phyloP scores from a whole-genome alignment of 208 protist genomes.

The Trichomonas vaginalis region DNA sequence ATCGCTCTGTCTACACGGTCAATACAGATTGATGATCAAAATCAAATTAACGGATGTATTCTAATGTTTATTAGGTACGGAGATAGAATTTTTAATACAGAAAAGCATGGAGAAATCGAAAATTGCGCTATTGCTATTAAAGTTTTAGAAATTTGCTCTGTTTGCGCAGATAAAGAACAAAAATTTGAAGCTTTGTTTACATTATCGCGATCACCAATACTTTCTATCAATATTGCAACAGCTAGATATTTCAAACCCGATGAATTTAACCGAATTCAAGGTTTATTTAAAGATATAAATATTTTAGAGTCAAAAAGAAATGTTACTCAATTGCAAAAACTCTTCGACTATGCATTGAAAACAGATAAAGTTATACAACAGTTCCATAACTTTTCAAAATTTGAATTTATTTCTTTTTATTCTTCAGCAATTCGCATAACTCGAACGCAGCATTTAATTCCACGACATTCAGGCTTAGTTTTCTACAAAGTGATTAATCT shows the following conservation, averaged over 20 bases:
- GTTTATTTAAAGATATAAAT: background rate
- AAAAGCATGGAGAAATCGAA: background rate
- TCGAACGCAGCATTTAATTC: background rate
- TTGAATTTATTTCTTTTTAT: background rate
- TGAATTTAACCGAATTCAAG: background rate
- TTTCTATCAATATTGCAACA: background rate
- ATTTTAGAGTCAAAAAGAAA: background rate
- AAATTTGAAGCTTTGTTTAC: background rate
- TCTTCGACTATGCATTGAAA: background rate
- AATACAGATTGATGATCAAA: background rate
- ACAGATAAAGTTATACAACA: background rate
- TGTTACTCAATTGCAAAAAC: background rate
- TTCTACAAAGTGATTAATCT: background rate
- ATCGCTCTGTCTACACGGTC: background rate
- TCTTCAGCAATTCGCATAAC: background rate
- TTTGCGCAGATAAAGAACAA: background rate
- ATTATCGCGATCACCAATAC: background rate
- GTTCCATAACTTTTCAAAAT: background rate
- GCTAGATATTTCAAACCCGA: background rate
- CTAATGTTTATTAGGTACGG: background rate
- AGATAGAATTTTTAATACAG: background rate
- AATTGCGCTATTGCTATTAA: background rate
- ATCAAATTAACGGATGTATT: background rate
- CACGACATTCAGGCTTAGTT: too few relatives aligned
- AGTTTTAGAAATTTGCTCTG: background rate